Evolutionary conservation across 768 basidiomycete species (phyloP).

Genomic region (Rhodotorula toruloides): DNA sequence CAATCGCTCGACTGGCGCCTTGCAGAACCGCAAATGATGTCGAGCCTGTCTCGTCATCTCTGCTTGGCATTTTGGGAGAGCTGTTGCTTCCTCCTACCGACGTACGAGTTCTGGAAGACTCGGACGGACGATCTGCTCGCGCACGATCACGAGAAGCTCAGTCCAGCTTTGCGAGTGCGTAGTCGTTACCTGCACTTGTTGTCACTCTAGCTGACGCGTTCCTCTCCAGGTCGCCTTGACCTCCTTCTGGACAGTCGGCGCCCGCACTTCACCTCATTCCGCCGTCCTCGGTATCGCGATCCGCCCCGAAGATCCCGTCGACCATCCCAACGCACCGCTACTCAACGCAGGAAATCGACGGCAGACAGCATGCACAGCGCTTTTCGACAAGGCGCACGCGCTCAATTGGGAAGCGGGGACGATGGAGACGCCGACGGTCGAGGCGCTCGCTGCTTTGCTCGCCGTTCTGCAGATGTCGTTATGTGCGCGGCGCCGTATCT

Average conservation of each 20-base stretch:
- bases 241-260: constrained; percentile 7
- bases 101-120: neutral
- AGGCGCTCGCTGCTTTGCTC: constrained; percentile 6
- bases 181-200: no score
- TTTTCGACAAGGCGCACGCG: constrained; percentile 2
- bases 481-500: neutral
- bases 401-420: neutral
- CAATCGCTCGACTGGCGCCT: constrained; percentile 16
- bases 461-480: constrained; percentile 3
- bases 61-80: constrained; percentile 8
- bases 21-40: constrained; percentile 12
- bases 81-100: constrained; percentile 16
- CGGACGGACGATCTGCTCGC: neutral
- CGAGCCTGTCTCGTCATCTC: constrained; percentile 1
- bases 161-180: neutral
- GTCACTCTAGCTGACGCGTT: no score
- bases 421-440: neutral
- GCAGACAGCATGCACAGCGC: constrained; percentile 9
- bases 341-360: constrained; percentile 16
- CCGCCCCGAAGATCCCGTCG: constrained; percentile 6
- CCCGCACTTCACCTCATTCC: constrained; percentile 15
- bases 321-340: constrained; percentile 11
- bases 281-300: constrained; percentile 18
- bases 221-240: neutral
- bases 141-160: neutral